Conservation (phyloP, 1,139 yeast species). For the Protomyces inouyei region DNA sequence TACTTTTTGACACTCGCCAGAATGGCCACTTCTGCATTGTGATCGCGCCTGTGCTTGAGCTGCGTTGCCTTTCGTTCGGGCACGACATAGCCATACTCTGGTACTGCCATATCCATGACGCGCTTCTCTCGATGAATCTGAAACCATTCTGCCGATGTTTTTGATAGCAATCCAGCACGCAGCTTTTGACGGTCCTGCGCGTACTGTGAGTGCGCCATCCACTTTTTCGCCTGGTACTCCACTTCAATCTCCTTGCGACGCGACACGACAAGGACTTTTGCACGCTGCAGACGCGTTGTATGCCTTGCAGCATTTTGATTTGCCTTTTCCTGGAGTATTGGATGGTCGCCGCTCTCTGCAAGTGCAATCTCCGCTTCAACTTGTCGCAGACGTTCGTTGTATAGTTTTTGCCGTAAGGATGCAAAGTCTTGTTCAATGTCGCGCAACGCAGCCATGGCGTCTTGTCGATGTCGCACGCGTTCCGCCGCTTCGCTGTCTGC, state of each 20-base stretch:
- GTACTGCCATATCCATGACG: constrained; percentile 68
- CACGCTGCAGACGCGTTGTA: constrained; percentile 74
- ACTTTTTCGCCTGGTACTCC: constrained; percentile 75
- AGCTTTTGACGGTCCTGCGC: constrained; percentile 63
- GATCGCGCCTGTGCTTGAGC: constrained; percentile 52
- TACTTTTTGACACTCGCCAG: constrained; percentile 55
- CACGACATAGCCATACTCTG: constrained; percentile 44
- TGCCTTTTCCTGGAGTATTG: constrained; percentile 42
- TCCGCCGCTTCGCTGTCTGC: constrained; percentile 16
- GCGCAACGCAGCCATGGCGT: constrained; percentile 21
- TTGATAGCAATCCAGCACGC: constrained; percentile 59
- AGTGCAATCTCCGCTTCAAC: neutral
- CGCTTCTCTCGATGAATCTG: constrained; percentile 85
- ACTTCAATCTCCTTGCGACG: constrained; percentile 62
- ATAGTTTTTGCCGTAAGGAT: neutral
- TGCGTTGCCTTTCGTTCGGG: constrained; percentile 42
- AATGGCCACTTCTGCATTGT: constrained; percentile 54
- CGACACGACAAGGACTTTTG: constrained; percentile 64
- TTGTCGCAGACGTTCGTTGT: constrained; percentile 4
- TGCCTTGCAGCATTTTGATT: constrained; percentile 54
- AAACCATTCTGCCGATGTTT: constrained; percentile 87
- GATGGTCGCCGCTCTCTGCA: constrained; percentile 26
- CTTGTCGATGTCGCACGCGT: constrained; percentile 15
- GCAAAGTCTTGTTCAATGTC: constrained; percentile 16
- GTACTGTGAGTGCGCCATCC: constrained; percentile 80